Evolutionary conservation across 352 stramenopile genomes (phyloP).

Genomic region (Globisporangium cystogenes): DNA sequence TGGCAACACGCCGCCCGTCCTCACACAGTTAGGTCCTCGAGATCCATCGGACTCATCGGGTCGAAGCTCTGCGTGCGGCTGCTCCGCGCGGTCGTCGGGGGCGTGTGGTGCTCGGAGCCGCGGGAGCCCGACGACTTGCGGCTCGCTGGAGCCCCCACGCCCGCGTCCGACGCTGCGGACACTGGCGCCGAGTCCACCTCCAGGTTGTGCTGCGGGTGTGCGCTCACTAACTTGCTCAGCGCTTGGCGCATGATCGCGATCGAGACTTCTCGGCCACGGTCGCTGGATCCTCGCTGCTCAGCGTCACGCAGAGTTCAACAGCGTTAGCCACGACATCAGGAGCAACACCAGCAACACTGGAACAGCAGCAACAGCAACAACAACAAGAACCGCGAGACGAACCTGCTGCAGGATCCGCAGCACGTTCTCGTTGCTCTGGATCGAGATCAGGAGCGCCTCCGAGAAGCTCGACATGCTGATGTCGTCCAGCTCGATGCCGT

Average conservation of each 20-base stretch:
- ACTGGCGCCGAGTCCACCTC: conserved; percentile 33
- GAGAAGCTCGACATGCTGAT: conserved; percentile 77
- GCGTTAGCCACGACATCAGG: too few relatives aligned
- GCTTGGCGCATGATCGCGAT: conserved; percentile 68
- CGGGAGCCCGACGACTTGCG: conserved; percentile 12
- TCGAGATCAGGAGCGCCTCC: conserved; percentile 71
- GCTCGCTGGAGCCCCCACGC: conserved; percentile 14
- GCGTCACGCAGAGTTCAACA: not conserved
- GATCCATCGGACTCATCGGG: conserved; percentile 16
- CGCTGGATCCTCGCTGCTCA: conserved; percentile 41
- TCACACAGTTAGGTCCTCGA: conserved; percentile 24
- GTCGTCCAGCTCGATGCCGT: conserved; percentile 52
- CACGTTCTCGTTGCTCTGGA: conserved; percentile 81
- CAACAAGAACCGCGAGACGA: not conserved
- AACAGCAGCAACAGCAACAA: too few relatives aligned
- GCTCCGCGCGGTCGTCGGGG: conserved; percentile 1
- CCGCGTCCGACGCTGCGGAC: conserved; percentile 9
- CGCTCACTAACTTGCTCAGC: conserved; percentile 70
- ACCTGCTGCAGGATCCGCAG: conserved; percentile 70
- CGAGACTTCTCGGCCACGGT: conserved; percentile 46
- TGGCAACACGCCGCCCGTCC: not conserved
- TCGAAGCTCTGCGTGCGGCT: conserved; percentile 12
- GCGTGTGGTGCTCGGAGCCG: conserved; percentile 9
- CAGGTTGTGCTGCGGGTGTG: conserved; percentile 73
- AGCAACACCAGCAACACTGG: too few relatives aligned